Evolutionary conservation across 2,329 filamentous ascomycete genomes (phyloP), one percentile per base, ranked within the genome.

Genomic region (Proliferodiscus dingleyae): DNA sequence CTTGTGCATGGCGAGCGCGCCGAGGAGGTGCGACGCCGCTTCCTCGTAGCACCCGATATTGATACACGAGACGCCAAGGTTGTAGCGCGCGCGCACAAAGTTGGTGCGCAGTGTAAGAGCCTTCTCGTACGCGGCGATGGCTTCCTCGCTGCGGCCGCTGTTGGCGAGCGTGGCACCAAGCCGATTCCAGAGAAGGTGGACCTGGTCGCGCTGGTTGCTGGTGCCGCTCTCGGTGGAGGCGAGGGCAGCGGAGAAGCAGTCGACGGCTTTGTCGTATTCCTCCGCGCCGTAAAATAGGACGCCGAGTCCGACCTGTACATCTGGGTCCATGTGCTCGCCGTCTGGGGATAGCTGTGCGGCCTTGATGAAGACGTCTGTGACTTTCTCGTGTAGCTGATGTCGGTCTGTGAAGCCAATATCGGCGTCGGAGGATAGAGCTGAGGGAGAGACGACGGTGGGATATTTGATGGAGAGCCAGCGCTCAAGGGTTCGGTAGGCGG

Each of bases 231-330:
- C 89, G 1, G 87, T 89, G 19, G 82, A 88, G 48, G 88, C 87
- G 19, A 98, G 80, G 1, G 94, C 91, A 1, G 91, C 84, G 45
- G 85, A 87, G 78, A 98, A 98, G 73, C 94, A 98, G 72, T 98
- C 93, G 29, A 98, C 91, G 0, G 93, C 93, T 71, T 98, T 98
- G 64, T 93, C 88, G 71, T 96, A 97, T 64, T 97, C 91, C 68
- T 98, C 93, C 23, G 88, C 89, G 41, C 91, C 93, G 69, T 98
- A 98, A 72, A 98, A 97, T 13, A 98, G 78, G 4, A 98, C 93
- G 28, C 94, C 94, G 1, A 98, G 77, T 1, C 93, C 93, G 47
- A 98, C 93, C 68, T 98, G 94, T 6, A 98, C 93, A 64, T 98
- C 93, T 0, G 93, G 93, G 62, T 98, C 94, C 87, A 98, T 97